These are phyloP conservation scores for Sphagnum tenellum DNA, from an alignment of 225 moss, liverwort and hornwort species.

Conservation along the genomic window DNA sequence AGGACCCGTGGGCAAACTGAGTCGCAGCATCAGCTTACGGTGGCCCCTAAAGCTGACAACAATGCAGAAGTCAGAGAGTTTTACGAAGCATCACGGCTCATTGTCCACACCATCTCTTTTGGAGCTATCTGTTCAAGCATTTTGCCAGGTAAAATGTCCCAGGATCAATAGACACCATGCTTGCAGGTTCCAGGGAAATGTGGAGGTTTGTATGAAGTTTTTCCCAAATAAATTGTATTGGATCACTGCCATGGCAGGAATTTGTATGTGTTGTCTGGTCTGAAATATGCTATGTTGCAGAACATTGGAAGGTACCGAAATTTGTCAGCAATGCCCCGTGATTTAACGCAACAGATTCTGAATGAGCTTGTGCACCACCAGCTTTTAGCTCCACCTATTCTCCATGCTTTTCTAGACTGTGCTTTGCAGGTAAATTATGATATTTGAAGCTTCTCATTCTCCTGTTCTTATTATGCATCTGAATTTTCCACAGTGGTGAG, in stretches of 20 bases:
- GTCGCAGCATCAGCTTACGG: conserved; percentile 70
- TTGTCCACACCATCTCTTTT: conserved; percentile 31
- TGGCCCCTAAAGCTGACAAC: conserved; percentile 67
- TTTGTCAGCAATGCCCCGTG: conserved; percentile 58
- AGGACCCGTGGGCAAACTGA: conserved; percentile 48
- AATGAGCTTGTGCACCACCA: conserved; percentile 67
- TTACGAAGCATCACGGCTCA: conserved; percentile 12
- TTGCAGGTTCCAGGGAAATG: not conserved
- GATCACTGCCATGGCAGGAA: too few species aligned
- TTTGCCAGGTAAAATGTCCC: conserved; percentile 45
- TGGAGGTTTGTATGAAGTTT: not conserved
- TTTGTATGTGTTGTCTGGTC: not conserved
- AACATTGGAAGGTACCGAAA: conserved; percentile 38
- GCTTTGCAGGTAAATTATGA: conserved; percentile 44
- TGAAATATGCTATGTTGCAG: conserved; percentile 18
- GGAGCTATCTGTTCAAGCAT: conserved; percentile 53
- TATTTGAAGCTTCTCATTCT: not conserved
- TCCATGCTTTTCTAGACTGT: conserved; percentile 56
- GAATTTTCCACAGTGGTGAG: too few species aligned
- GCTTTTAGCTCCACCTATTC: conserved; percentile 34
- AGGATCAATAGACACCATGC: not conserved
- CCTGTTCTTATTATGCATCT: too few species aligned
- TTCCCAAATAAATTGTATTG: too few species aligned
- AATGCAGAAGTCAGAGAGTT: conserved; percentile 16
- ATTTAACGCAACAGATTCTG: conserved; percentile 73